phyloP scores from a whole-genome alignment of 345 rosid species.

The Clarkia xantiana region DNA sequence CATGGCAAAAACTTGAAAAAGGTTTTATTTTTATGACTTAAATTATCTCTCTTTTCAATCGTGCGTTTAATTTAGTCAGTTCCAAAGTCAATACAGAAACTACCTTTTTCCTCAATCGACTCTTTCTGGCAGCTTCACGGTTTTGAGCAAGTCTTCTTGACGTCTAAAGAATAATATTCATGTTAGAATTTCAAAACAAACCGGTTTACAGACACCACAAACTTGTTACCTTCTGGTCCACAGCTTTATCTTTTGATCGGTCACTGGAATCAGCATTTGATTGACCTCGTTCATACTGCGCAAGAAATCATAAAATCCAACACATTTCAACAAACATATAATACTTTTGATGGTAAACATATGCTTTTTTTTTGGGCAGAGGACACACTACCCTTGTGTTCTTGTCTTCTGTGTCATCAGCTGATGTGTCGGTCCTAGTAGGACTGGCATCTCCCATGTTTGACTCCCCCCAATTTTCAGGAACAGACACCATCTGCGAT shows the following conservation, averaged over 20 bases:
- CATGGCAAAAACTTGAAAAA: no score
- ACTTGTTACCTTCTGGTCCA: constrained; percentile 64
- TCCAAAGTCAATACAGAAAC: constrained; percentile 1
- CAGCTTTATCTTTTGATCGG: constrained; percentile 68
- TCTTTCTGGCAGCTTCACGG: constrained; percentile 98
- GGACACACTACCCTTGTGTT: constrained; percentile 48
- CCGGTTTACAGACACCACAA: no score
- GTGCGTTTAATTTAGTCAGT: no score
- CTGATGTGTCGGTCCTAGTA: constrained; percentile 57
- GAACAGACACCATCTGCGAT: constrained; percentile 26
- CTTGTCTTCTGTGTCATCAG: constrained; percentile 81
- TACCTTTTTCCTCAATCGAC: constrained; percentile 88
- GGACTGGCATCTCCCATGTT: constrained; percentile 77
- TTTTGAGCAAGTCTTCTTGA: constrained; percentile 95
- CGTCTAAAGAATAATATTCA: constrained; percentile 31
- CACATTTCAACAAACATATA: neutral
- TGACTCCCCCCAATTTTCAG: constrained; percentile 50
- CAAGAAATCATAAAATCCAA: constrained; percentile 8
- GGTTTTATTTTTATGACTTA: no score
- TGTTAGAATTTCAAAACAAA: neutral
- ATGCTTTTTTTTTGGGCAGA: neutral
- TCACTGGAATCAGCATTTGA: constrained; percentile 63
- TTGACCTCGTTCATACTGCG: constrained; percentile 63
- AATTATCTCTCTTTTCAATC: no score
- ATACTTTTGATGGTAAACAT: no score